Evolutionary conservation across 1,284 basidiomycete genomes (phyloP), one percentile per base, ranked within the genome.

Genomic region (Singerocomus inundabilis): DNA sequence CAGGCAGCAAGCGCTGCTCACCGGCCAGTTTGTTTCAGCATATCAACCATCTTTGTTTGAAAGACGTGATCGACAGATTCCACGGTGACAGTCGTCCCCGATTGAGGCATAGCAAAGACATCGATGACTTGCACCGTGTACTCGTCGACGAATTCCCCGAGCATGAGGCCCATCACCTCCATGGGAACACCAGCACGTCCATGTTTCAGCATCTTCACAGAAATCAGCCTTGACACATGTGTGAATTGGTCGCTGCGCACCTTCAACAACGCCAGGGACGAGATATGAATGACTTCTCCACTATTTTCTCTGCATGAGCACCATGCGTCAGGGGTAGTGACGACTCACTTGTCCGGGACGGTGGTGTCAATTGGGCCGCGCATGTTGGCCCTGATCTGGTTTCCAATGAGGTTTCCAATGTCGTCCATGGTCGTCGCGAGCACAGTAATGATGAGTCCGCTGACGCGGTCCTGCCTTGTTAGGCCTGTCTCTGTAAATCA

Each of bases 91-190:
- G 94, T 97, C 15, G 97, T 99, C 57, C 97, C 97, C 16, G 93
- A 95, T 67, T 99, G 97, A 31, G 97, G 97, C 97, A 99, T 99
- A 39, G 97, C 97, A 66, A 99, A 99, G 55, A 99, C 97, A 67
- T 99, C 97, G 66, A 98, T 91, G 48, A 98, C 95, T 68, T 96
- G 88, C 18, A 96, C 91, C 0, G 94, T 98, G 74, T 98, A 99
- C 67, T 99, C 97, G 74, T 99, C 97, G 41, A 99, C 92, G 60
- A 99, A 99, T 69, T 98, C 95, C 25, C 97, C 97, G 26, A 99
- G 80, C 92, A 99, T 96, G 51, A 99, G 83, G 59, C 97, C 97
- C 97, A 99, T 99, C 62, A 99, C 97, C 73, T 99, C 97, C 91
- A 99, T 97, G 11, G 97, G 97, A 32, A 99, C 97, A 60, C 97